Evolutionary conservation across 1,139 yeast species (phyloP).

Genomic region (Pichia sp.): DNA sequence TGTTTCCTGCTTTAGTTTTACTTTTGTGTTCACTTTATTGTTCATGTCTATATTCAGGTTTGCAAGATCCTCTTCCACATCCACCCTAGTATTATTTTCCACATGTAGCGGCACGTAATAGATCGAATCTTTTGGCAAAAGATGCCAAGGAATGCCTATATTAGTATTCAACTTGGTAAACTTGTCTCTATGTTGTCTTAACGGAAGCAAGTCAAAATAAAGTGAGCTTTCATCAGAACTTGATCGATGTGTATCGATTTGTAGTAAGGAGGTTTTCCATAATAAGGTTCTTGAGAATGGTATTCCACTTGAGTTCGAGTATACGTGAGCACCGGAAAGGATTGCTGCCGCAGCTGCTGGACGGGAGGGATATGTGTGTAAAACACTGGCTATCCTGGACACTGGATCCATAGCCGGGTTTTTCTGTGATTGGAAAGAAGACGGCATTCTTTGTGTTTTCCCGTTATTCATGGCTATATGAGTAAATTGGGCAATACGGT

Average conservation of each 20-base stretch:
- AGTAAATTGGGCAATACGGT: background rate
- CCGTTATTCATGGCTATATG: background rate
- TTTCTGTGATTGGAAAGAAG: constrained; percentile 3
- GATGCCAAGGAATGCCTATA: constrained; percentile 20
- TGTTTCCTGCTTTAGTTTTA: background rate
- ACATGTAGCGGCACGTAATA: constrained; percentile 9
- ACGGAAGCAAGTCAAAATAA: constrained; percentile 11
- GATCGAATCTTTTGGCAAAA: constrained; percentile 13
- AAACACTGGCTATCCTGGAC: constrained; percentile 3
- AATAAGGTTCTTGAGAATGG: constrained; percentile 22
- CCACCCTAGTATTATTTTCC: background rate
- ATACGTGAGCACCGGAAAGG: constrained; percentile 13
- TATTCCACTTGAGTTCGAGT: constrained; percentile 4
- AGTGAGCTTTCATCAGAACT: background rate
- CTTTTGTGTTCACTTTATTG: background rate
- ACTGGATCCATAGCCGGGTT: constrained; percentile 4
- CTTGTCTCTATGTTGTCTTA: constrained; percentile 9
- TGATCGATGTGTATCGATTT: constrained; percentile 14
- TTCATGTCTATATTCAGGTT: constrained; percentile 7
- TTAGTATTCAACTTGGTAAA: constrained; percentile 7
- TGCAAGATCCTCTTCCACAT: constrained; percentile 13
- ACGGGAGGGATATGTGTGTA: constrained; percentile 12
- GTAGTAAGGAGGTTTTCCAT: constrained; percentile 22
- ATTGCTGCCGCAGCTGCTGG: constrained; percentile 17
- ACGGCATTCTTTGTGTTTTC: background rate